Percentiles rank a stretch among this genome's conserved stretches.
These are phyloP conservation scores for Ustilago crameri DNA, from an alignment of 1,284 basidiomycete genomes.

Conservation along the genomic window DNA sequence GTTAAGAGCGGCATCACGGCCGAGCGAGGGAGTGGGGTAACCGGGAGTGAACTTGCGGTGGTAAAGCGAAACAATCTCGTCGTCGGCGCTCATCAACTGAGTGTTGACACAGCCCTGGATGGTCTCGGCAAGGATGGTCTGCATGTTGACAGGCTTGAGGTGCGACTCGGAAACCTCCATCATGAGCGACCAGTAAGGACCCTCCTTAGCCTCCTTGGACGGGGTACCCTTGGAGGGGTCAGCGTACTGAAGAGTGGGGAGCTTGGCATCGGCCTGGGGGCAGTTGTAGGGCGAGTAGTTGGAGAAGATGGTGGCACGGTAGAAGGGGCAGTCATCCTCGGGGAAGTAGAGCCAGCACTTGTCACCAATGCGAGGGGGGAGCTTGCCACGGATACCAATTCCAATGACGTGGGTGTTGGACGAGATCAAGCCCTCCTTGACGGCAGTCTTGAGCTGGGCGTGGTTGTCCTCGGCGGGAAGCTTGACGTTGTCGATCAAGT, in stretches of 20 bases:
- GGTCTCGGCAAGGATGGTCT: conserved; percentile 71
- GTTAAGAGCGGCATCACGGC: conserved; percentile 70
- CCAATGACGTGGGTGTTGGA: conserved; percentile 72
- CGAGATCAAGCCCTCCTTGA: conserved; percentile 70
- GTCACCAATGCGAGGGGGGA: conserved; percentile 72
- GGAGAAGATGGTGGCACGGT: conserved; percentile 73
- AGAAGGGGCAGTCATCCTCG: conserved; percentile 72
- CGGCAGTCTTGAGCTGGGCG: conserved; percentile 67
- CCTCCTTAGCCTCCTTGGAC: conserved; percentile 68
- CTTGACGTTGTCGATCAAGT: conserved; percentile 68
- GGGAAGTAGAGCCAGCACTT: conserved; percentile 72
- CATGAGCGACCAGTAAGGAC: conserved; percentile 71
- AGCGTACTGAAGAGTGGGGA: conserved; percentile 71
- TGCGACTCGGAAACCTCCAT: conserved; percentile 72
- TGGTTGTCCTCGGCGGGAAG: conserved; percentile 68
- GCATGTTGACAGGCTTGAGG: conserved; percentile 71
- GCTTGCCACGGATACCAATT: conserved; percentile 71
- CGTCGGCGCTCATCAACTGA: conserved; percentile 70
- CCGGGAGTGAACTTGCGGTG: conserved; percentile 71
- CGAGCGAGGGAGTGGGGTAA: conserved; percentile 71
- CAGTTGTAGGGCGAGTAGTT: conserved; percentile 73
- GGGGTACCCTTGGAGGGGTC: conserved; percentile 69
- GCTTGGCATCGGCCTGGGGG: conserved; percentile 68
- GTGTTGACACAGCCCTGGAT: conserved; percentile 72
- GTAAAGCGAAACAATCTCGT: conserved; percentile 72